phyloP scores from a whole-genome alignment of 768 basidiomycete species.

The Astraeus odoratus region DNA sequence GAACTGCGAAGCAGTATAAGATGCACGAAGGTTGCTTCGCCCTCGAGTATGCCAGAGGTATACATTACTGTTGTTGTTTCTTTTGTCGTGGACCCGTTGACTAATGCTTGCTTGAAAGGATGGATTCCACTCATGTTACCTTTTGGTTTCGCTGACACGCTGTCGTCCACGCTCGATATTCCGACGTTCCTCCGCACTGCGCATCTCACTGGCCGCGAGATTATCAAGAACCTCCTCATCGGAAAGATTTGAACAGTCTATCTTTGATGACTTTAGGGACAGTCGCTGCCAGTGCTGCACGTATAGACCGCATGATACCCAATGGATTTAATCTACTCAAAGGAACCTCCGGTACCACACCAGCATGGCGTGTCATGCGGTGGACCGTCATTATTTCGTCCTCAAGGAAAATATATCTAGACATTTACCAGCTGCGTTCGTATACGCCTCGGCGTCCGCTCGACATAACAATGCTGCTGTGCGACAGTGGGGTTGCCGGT shows the following conservation, averaged over 20 bases:
- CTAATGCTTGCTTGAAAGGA: constrained; percentile 47
- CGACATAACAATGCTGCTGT: too few species aligned
- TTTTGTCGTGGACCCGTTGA: background rate
- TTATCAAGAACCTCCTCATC: constrained; percentile 68
- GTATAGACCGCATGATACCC: background rate
- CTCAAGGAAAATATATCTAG: too few species aligned
- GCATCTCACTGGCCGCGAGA: constrained; percentile 77
- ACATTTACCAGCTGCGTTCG: too few species aligned
- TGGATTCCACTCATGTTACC: constrained; percentile 98
- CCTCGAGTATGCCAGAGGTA: constrained; percentile 90
- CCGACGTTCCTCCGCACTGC: constrained; percentile 74
- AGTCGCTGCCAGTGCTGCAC: background rate
- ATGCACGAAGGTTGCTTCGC: constrained; percentile 97
- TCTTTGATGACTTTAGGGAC: background rate
- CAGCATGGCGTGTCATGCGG: background rate
- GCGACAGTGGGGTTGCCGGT: too few species aligned
- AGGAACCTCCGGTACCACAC: background rate
- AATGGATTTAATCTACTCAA: background rate
- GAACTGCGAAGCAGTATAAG: constrained; percentile 92
- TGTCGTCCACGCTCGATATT: constrained; percentile 87
- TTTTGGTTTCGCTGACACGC: constrained; percentile 81
- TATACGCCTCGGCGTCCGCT: too few species aligned
- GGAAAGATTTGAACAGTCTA: constrained; percentile 64
- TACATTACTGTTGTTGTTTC: constrained; percentile 4
- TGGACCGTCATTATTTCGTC: background rate